Evolutionary conservation across 2,329 filamentous ascomycete genomes (phyloP).

Genomic region (Colletotrichum spinosum): DNA sequence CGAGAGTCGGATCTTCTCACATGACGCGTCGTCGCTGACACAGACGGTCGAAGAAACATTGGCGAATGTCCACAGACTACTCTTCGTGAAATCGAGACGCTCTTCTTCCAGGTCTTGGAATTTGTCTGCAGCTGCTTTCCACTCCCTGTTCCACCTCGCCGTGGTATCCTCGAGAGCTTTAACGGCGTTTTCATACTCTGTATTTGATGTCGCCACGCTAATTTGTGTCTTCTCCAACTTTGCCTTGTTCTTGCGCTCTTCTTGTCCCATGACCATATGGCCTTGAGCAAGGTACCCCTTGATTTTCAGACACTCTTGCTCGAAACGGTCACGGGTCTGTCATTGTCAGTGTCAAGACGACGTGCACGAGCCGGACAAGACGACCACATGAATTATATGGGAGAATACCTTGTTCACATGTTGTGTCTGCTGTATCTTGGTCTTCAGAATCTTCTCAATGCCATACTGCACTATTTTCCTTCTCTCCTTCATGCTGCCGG

Average conservation of each 20-base stretch:
- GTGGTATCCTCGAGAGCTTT: slow-evolving; percentile 97
- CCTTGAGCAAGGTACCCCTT: slow-evolving; percentile 98
- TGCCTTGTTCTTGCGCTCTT: slow-evolving; percentile 98
- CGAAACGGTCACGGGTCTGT: slow-evolving; percentile 90
- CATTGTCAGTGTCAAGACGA: slow-evolving; percentile 27
- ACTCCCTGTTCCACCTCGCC: slow-evolving; percentile 95
- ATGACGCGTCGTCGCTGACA: slow-evolving; percentile 95
- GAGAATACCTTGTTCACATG: slow-evolving; percentile 85
- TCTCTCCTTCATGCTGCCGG: slow-evolving; percentile 94
- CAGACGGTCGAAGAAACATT: slow-evolving; percentile 98
- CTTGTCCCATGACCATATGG: slow-evolving; percentile 99
- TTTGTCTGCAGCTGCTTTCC: slow-evolving; percentile 98
- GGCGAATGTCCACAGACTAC: slow-evolving; percentile 96
- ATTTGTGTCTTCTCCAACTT: slow-evolving; percentile 99
- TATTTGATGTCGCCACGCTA: slow-evolving; percentile 89
- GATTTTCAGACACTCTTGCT: slow-evolving; percentile 97
- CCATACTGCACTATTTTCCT: slow-evolving; percentile 95
- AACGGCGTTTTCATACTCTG: slow-evolving; percentile 92
- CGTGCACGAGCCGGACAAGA: not conserved
- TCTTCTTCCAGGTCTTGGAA: slow-evolving; percentile 99
- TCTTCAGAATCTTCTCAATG: slow-evolving; percentile 93
- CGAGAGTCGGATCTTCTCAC: slow-evolving; percentile 93
- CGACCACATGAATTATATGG: not conserved
- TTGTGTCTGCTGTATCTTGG: slow-evolving; percentile 91
- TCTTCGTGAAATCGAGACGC: slow-evolving; percentile 95